Evolutionary conservation across 495 filamentous ascomycete species (phyloP), one percentile per base, ranked within the genome.

Genomic region (Hypoxylon crocopeplum): DNA sequence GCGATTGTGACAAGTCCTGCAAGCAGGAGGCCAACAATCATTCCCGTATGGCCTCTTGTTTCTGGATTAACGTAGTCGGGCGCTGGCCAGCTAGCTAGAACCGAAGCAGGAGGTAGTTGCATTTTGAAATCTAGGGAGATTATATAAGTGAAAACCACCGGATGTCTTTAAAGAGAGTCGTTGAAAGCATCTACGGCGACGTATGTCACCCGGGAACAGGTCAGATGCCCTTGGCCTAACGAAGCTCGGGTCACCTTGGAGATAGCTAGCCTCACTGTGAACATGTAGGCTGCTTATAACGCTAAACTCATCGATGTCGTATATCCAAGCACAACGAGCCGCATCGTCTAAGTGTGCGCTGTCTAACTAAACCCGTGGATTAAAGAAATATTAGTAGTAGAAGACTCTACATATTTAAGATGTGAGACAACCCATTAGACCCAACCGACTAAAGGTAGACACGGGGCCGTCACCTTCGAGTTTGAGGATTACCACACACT

Each of bases 21-120:
- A 37, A 76, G 72, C 36, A 79, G 24, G 19, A 77, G 46, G 30
- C 74, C 82, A 44, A 82, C 64, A 13, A 80, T 61, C 39, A 77
- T 58, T 7, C 75, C 75, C 8, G 64, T 66, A 51, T 75, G 69
- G 0, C 82, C 83, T 42, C 80, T 78, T 3, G 77, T 80, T 17
- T 70, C 66, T 4, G 83, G 84, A 56, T 86, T 64, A 51, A 70
- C 59, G 66, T 82, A 82, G 62, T 86, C 85, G 3, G 82, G 76
- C n/a, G 37, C 58, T 3, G 85, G 84, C 83, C 83, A 86, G 55
- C 73, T 62, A 2, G 59, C 70, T 45, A 75, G 42, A 3, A 83
- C 74, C 13, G 73, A 67, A 10, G 55, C 7, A 1, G 81, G 80
- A 25, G 84, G 81, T 30, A 79, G 55, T 25, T 66, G 72, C 78